These are phyloP conservation scores for Pseudocercospora fijiensis DNA, from an alignment of 2,329 filamentous ascomycete genomes.

Conservation along the genomic window DNA sequence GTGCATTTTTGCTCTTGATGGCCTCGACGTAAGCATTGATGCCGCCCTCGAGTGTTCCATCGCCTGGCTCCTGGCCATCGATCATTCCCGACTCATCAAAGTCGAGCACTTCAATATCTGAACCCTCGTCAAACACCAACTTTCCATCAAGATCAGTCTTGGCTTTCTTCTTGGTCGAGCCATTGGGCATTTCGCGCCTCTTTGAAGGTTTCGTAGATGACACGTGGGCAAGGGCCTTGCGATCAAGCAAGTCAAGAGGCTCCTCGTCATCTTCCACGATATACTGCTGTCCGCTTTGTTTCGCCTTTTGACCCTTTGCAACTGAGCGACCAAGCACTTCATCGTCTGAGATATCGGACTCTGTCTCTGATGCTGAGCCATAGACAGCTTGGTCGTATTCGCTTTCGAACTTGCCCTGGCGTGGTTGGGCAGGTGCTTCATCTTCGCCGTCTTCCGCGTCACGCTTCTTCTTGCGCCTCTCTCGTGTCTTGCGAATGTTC, in stretches of 20 bases:
- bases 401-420: conserved; percentile 73
- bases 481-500: conserved; percentile 94
- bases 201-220: conserved; percentile 81
- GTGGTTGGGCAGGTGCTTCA: conserved; percentile 38
- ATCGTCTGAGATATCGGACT: conserved; percentile 63
- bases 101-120: conserved; percentile 51
- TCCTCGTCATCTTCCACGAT: conserved; percentile 95
- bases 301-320: conserved; percentile 57
- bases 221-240: conserved; percentile 85
- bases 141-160: conserved; percentile 76
- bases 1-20: conserved; percentile 59
- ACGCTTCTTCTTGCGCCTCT: conserved; percentile 87
- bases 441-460: conserved; percentile 61
- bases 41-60: conserved; percentile 48
- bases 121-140: conserved; percentile 64
- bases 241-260: conserved; percentile 88
- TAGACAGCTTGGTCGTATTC: conserved; percentile 97
- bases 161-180: conserved; percentile 55
- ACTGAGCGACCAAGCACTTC: conserved; percentile 53
- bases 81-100: conserved; percentile 56
- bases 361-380: conserved; percentile 57
- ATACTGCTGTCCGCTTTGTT: conserved; percentile 61
- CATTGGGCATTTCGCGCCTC: conserved; percentile 49
- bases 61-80: conserved; percentile 38
- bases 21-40: conserved; percentile 64